Evolutionary conservation across 148 eudicot genomes (phyloP).

Genomic region (Vaccinium macrocarpon): DNA sequence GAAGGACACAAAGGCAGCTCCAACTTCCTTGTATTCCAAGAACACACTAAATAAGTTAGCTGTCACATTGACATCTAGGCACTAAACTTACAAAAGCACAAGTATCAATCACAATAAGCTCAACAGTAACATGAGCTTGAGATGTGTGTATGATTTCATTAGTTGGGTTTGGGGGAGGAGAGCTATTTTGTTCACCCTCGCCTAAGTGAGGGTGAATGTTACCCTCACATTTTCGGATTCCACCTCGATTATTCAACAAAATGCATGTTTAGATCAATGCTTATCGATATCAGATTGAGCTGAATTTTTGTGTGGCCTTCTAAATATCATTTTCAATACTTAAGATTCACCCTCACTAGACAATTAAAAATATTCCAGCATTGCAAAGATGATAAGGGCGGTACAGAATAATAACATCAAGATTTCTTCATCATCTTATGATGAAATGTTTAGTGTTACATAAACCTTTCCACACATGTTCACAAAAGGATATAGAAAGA

Average conservation of each 20-base stretch:
- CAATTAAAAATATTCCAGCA: background rate
- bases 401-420: background rate
- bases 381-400: background rate
- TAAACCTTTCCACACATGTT: background rate
- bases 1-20: conserved; percentile 89
- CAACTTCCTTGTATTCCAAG: conserved; percentile 48
- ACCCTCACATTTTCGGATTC: no score
- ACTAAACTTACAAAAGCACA: background rate
- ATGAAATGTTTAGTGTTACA: background rate
- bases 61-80: conserved; percentile 3
- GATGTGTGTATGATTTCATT: background rate
- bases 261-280: no score
- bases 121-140: background rate
- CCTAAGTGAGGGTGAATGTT: no score
- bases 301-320: no score
- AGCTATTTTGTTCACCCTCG: no score
- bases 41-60: conserved; percentile 20
- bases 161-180: background rate
- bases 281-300: no score
- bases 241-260: no score
- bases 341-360: no score
- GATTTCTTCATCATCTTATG: background rate
- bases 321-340: no score
- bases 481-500: background rate
- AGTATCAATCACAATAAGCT: conserved; percentile 12